Base-by-base conservation (phyloP, 2,329 filamentous ascomycete species). In the Ophiostoma himal-ulmi region DNA sequence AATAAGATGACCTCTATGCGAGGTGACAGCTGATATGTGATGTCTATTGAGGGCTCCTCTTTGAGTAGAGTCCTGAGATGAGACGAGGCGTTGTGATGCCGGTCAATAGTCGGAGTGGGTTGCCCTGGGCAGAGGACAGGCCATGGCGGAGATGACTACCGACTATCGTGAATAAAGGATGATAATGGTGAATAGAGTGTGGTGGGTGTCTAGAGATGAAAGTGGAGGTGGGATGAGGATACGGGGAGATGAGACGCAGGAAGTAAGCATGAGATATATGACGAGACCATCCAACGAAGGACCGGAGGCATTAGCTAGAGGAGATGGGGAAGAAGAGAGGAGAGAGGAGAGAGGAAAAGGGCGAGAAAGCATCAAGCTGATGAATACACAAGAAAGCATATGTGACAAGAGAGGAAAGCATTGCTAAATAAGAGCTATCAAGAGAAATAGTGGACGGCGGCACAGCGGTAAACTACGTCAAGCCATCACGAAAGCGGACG, bases 91-190 rank as follows among this genome's bases (percentile, higher is more conserved):
- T 62, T 13, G 37, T 34, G 62, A 14, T 39, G 36, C 62, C 62
- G 26, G 36, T 62, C 26, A 62, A 62, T 62, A 62, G 26, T 34
- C 52, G 8, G n/a, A 30, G 30, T 34, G 36, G 30, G 26, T 37
- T 36, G 36, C 14, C 26, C 48, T 57, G 67, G n/a, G 39, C 30
- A 36, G 52, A 64, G 57, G 57, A 26, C 39, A 69, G 62, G 52
- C 48, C 48, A 52, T 41, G 36, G 69, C 62, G 57, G 62, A 67
- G 48, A 36, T 52, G 30, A 52, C 26, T 22, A 39, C 71, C 64
- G 30, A 52, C 26, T 22, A 39, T 72, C 68, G 65, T 64, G 41
- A 70, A 70, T 68, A 69, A 22, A 52, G n/a, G 41, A 68, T 39
- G 41, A 69, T 57, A 66, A 68, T 71, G 70, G 7, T 68, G 70